Evolutionary conservation across 2,329 filamentous ascomycete genomes (phyloP).

Genomic region (Epichloe sibirici): DNA sequence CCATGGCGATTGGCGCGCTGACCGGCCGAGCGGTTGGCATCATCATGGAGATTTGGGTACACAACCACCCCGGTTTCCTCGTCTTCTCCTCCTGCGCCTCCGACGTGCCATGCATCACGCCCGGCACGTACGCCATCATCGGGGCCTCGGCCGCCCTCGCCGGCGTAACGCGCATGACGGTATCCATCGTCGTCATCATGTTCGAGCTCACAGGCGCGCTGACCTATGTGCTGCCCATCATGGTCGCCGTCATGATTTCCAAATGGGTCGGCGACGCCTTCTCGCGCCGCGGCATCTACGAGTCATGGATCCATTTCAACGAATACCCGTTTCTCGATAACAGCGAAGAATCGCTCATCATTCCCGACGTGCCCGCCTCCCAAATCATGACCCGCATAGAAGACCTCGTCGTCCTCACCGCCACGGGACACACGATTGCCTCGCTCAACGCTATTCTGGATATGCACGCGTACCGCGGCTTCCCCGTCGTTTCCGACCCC

Average conservation of each 20-base stretch:
- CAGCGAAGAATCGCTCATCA: conserved; percentile 57
- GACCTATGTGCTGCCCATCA: conserved; percentile 94
- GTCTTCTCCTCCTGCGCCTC: conserved; percentile 72
- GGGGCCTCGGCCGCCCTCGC: conserved; percentile 90
- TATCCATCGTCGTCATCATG: conserved; percentile 98
- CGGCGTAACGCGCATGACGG: conserved; percentile 90
- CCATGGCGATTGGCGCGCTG: conserved; percentile 88
- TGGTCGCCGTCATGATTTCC: conserved; percentile 95
- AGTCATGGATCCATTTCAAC: conserved; percentile 93
- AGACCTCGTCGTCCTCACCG: conserved; percentile 77
- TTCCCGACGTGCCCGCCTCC: conserved; percentile 75
- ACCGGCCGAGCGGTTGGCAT: conserved; percentile 84
- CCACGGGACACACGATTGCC: conserved; percentile 76
- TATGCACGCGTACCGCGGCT: conserved; percentile 72
- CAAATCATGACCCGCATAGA: conserved; percentile 90
- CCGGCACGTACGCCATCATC: conserved; percentile 92
- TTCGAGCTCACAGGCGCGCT: conserved; percentile 95
- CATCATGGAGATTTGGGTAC: conserved; percentile 78
- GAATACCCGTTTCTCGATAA: conserved; percentile 94
- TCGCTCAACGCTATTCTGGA: conserved; percentile 59
- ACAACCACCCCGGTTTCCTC: conserved; percentile 63
- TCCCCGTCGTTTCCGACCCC: conserved; percentile 74
- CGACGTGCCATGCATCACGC: conserved; percentile 78
- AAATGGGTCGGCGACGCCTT: conserved; percentile 98
- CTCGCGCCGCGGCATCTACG: conserved; percentile 86